These are phyloP conservation scores for Phialemonium atrogriseum DNA, from an alignment of 2,329 filamentous ascomycete genomes.

Conservation along the genomic window DNA sequence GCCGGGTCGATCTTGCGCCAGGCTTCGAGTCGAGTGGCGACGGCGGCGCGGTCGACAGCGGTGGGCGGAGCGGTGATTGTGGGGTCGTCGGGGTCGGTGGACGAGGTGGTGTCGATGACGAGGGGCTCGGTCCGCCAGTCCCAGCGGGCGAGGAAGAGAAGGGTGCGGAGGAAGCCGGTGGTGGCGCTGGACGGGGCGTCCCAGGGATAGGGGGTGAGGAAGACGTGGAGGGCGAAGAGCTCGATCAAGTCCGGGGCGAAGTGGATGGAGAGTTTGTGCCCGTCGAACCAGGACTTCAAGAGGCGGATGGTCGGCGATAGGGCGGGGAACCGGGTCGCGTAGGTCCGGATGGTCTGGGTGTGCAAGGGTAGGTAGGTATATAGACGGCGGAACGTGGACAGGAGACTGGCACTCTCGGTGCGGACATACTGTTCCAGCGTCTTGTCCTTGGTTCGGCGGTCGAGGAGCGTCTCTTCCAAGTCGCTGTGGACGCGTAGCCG, in stretches of 20 bases:
- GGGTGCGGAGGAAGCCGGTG: conserved; percentile 72
- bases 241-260: conserved; percentile 77
- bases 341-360: conserved; percentile 70
- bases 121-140: conserved; percentile 84
- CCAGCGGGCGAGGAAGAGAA: conserved; percentile 77
- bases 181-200: conserved; percentile 64
- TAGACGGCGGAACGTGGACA: conserved; percentile 62
- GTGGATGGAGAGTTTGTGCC: conserved; percentile 71
- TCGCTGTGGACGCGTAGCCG: conserved; percentile 85
- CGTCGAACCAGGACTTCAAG: conserved; percentile 81
- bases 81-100: neutral
- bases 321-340: conserved; percentile 71
- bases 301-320: conserved; percentile 78
- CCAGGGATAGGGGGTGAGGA: conserved; percentile 79
- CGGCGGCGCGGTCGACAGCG: conserved; percentile 50
- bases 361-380: conserved; percentile 70
- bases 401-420: conserved; percentile 60
- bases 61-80: conserved; percentile 16
- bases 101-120: conserved; percentile 56
- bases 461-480: conserved; percentile 71
- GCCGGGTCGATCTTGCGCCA: conserved; percentile 84
- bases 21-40: conserved; percentile 66
- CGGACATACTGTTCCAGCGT: conserved; percentile 54
- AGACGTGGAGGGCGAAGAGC: conserved; percentile 68
- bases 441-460: conserved; percentile 71